Evolutionary conservation across 116 monocot species (phyloP).

Genomic region (Thalassia testudinum): DNA sequence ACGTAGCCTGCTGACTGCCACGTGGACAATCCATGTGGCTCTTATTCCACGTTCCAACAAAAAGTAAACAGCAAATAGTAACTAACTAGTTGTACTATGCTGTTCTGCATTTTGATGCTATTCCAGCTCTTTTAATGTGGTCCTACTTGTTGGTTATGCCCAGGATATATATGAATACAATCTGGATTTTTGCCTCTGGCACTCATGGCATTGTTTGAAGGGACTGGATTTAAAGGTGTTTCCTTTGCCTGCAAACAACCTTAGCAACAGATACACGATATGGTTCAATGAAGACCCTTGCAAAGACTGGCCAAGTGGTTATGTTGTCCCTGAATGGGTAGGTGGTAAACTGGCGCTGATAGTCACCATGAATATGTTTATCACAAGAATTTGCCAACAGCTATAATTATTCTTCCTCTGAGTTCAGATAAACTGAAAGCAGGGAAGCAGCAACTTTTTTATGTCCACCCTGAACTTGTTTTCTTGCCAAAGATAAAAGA

Average conservation of each 20-base stretch:
- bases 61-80: no score
- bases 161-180: no score
- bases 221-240: slow-evolving; percentile 58
- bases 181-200: neutral
- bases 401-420: slow-evolving; percentile 29
- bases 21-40: no score
- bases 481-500: slow-evolving; percentile 36
- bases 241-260: slow-evolving; percentile 30
- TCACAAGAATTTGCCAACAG: slow-evolving; percentile 5
- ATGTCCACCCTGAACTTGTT: slow-evolving; percentile 32
- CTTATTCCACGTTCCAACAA: no score
- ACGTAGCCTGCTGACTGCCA: no score
- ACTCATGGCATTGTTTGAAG: slow-evolving; percentile 8
- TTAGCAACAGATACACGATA: slow-evolving; percentile 45
- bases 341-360: slow-evolving; percentile 13
- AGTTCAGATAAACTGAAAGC: slow-evolving; percentile 17
- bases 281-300: slow-evolving; percentile 29
- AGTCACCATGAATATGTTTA: slow-evolving; percentile 16
- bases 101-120: no score
- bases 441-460: slow-evolving; percentile 24
- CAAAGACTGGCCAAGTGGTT: slow-evolving; percentile 17
- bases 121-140: no score
- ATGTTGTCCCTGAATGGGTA: slow-evolving; percentile 50
- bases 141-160: no score
- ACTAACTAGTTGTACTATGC: no score